Conservation (phyloP, 2,329 filamentous ascomycete species). For the Aspergillus fijiensis region DNA sequence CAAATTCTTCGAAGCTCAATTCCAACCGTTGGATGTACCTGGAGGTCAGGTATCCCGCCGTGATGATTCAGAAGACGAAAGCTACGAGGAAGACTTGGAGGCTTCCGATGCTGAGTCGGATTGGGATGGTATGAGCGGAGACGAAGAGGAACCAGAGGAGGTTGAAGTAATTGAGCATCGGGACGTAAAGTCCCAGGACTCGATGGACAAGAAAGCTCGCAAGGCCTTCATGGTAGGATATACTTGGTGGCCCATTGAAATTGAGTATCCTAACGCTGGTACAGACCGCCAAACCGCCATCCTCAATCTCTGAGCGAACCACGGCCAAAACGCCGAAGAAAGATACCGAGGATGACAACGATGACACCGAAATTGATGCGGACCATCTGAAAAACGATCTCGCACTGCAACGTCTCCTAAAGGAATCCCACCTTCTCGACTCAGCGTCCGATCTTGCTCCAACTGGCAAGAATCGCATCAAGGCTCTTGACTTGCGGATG, state of each 20-base stretch:
- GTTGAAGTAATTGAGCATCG: constrained; percentile 66
- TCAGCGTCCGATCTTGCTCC: constrained; percentile 55
- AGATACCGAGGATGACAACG: constrained; percentile 43
- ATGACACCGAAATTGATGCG: constrained; percentile 61
- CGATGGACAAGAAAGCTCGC: constrained; percentile 66
- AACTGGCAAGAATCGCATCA: constrained; percentile 72
- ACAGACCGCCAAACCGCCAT: constrained; percentile 50
- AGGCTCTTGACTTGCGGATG: constrained; percentile 79
- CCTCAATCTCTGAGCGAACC: constrained; percentile 28
- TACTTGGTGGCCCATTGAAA: not conserved
- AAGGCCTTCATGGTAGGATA: constrained; percentile 74
- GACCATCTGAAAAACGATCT: constrained; percentile 85
- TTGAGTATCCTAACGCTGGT: not conserved
- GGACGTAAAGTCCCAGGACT: constrained; percentile 38
- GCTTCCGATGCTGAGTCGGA: constrained; percentile 46
- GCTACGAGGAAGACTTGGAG: constrained; percentile 24
- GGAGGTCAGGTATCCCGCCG: constrained; percentile 10
- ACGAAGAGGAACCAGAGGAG: constrained; percentile 40
- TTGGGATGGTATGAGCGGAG: constrained; percentile 64
- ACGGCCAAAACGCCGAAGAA: constrained; percentile 21
- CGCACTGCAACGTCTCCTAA: constrained; percentile 82
- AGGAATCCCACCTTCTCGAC: constrained; percentile 85
- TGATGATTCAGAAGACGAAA: constrained; percentile 22
- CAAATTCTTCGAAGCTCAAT: constrained; percentile 83
- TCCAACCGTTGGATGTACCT: constrained; percentile 64